Conservation (phyloP, 192 early-diverging fungal species). For the Neocallimastix lanati region DNA sequence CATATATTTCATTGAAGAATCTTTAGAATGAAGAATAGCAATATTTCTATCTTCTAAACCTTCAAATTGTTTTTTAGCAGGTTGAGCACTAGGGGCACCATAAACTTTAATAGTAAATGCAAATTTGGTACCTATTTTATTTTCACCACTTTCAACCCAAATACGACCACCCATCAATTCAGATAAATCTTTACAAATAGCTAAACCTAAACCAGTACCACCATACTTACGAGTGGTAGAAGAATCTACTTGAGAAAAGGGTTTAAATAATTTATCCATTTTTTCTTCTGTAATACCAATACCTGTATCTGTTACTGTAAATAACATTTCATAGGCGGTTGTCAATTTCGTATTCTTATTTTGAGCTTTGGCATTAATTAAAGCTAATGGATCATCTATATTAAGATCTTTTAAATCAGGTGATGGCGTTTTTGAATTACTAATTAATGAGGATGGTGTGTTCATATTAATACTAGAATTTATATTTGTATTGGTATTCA, state of each 20-base stretch:
- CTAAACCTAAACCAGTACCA: conserved; percentile 69
- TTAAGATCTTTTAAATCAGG: neutral
- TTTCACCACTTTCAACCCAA: conserved; percentile 48
- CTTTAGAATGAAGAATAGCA: neutral
- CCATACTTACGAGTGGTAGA: conserved; percentile 68
- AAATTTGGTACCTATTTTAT: neutral
- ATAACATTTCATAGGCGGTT: neutral
- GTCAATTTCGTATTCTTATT: neutral
- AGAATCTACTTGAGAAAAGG: conserved; percentile 67
- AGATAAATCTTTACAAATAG: conserved; percentile 60
- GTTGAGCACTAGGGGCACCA: neutral
- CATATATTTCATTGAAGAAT: too few species aligned
- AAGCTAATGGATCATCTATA: neutral
- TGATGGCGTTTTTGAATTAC: neutral
- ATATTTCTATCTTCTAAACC: neutral
- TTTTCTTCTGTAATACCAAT: conserved; percentile 71
- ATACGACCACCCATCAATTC: conserved; percentile 61
- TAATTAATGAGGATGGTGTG: too few species aligned
- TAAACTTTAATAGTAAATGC: neutral
- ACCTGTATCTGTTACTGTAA: conserved; percentile 55
- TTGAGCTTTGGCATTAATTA: neutral
- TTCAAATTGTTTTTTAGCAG: neutral
- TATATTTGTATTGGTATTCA: too few species aligned
- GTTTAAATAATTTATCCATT: conserved; percentile 54
- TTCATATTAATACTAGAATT: too few species aligned